Evolutionary conservation across 1,284 basidiomycete species (phyloP), one percentile per base, ranked within the genome.

Genomic region (Fomitopsis palustris): DNA sequence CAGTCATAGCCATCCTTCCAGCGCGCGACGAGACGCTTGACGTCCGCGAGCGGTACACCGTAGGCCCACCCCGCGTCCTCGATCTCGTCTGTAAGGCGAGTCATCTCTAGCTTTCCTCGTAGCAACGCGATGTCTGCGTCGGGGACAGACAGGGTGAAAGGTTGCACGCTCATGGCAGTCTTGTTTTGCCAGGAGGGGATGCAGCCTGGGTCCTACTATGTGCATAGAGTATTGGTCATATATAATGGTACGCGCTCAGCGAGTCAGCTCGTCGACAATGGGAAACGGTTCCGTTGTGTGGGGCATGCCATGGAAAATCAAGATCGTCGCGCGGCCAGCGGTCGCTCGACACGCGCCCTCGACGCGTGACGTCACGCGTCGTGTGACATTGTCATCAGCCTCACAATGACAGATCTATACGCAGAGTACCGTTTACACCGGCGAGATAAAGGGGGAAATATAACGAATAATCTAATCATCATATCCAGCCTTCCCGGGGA

Each of bases 1-100:
- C 81, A 81, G 65, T 81, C 72, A 37, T 74, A 82, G 1, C 67
- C 72, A 23, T 69, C 61, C 51, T 69, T 74, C 81, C 81, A 81
- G 19, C 69, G 67, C 21, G 62, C 62, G 0, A 69, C 69, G 2
- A 82, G 72, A 10, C 78, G 69, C 58, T 71, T 67, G 27, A 81
- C 58, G 47, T 82, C 75, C 0, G 69, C 59, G 1, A 80, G 67
- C 14, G 80, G 79, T 0, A 53, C 66, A 17, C 79, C 79, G 37
- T 78, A 77, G 45, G 66, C 67, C 75, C 76, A 77, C 0, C 63
- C 69, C 0, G 70, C 72, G 8, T 68, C 67, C 6, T 77, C 73
- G 29, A 80, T 67, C 58, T 81, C 79, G 58, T 81, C 74, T 0
- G 80, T 79, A 23, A 81, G 68, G 2, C 68, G 70, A 2, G 42